Base-by-base conservation (phyloP, 495 filamentous ascomycete genomes). In the Lasiosphaeria ovina region DNA sequence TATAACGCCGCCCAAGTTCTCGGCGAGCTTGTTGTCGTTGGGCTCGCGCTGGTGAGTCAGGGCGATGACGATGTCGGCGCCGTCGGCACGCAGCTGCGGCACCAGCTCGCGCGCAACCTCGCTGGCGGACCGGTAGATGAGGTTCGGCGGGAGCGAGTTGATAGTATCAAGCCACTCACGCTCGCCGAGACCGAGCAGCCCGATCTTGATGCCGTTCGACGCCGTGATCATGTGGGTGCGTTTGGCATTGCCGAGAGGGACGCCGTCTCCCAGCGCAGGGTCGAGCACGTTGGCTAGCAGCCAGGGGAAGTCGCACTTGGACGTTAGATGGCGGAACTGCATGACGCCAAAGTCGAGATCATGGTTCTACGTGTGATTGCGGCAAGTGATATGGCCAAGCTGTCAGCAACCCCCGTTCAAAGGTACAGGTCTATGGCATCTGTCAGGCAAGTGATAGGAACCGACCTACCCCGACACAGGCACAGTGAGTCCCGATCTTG, bases 301-400 rank as follows among this genome's bases (percentile, higher is more conserved):
- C 92, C 92, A 97, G 3, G 92, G 92, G 60, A 97, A 97, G 17
- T 78, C 78, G 77, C 91, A 94, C 66, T 90, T 85, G 5, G 78
- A 77, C 7, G 85, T 81, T 17, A 97, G 74, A 69, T 93, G 79
- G 24, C 80, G 82, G 69, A 90, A 89, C 68, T 95, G 91, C 9
- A 77, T 72, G 17, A 93, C 88, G n/a, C 92, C 92, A 67, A 97
- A 97, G 72, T 97, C 92, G 42, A 97, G 85, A 69, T 97, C 92
- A 72, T 97, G 92, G 69, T 97, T 97, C 83, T 79, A 24, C 24
- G 2, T 24, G 24, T 2, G 55, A n/a, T n/a, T 11, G 12, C 44
- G 16, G 38, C 24, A 24, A 44, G 40, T 44, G 6, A 51, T 7
- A 31, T 51, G 11, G 24, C 9, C 35, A 17, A 36, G 4, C 17